Conservation (phyloP, 352 stramenopile genomes). For the Phytophthora pisi region DNA sequence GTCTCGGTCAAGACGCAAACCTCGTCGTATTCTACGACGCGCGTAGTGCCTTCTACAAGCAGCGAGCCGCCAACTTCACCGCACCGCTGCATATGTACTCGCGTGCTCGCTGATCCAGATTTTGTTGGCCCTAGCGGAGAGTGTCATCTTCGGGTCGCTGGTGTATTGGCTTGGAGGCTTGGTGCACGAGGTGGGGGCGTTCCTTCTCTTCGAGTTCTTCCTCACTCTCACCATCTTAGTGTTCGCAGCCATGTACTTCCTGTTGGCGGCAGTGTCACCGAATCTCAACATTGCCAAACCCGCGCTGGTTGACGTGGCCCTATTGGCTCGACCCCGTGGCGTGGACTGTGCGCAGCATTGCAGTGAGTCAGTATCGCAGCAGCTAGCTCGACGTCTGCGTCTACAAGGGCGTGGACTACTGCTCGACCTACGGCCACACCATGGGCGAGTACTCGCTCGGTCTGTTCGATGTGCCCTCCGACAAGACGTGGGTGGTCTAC, state of each 20-base stretch:
- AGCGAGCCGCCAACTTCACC: slow-evolving; percentile 10
- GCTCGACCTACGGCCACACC: neutral
- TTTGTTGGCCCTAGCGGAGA: neutral
- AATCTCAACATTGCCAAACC: slow-evolving; percentile 12
- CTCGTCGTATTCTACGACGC: slow-evolving; percentile 77
- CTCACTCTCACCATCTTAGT: slow-evolving; percentile 4
- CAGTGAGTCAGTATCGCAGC: slow-evolving; percentile 8
- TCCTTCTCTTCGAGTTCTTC: slow-evolving; percentile 5
- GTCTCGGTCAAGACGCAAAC: slow-evolving; percentile 70
- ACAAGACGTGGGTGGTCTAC: slow-evolving; percentile 1
- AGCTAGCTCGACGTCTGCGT: slow-evolving; percentile 1
- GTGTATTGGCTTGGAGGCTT: slow-evolving; percentile 8
- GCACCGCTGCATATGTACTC: neutral
- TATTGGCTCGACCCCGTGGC: slow-evolving; percentile 9
- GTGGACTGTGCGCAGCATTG: slow-evolving; percentile 5
- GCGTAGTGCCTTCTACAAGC: slow-evolving; percentile 24
- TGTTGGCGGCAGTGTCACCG: slow-evolving; percentile 1
- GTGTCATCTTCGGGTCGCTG: slow-evolving; percentile 11
- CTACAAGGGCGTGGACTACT: slow-evolving; percentile 4
- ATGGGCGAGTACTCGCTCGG: slow-evolving; percentile 5
- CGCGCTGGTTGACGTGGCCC: neutral
- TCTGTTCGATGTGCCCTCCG: slow-evolving; percentile 3
- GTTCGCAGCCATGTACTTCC: slow-evolving; percentile 4
- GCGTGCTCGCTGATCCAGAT: slow-evolving; percentile 6
- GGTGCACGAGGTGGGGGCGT: neutral